A percentile compares a stretch with the other conserved stretches of the same genome.
Evolutionary conservation across 768 basidiomycete genomes (phyloP).

Genomic region (Podaxis sp.): DNA sequence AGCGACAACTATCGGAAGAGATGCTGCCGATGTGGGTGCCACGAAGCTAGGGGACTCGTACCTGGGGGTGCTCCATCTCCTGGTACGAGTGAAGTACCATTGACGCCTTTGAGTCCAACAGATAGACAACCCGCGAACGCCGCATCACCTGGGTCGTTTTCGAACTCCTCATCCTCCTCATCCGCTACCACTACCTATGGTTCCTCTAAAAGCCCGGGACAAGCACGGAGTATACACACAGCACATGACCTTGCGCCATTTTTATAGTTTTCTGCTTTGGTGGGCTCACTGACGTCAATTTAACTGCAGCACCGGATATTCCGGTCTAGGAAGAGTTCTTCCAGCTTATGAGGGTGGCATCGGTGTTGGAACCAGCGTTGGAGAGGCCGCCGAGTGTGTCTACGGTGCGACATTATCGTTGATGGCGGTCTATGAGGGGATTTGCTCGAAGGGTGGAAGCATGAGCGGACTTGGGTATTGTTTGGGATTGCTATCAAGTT

Average conservation of each 20-base stretch:
- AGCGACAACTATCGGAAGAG: constrained; percentile 60
- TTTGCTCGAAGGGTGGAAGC: constrained; percentile 66
- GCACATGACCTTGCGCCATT: constrained; percentile 64
- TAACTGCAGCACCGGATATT: constrained; percentile 54
- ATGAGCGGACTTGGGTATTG: constrained; percentile 66
- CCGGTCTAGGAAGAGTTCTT: constrained; percentile 53
- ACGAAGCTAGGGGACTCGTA: constrained; percentile 33
- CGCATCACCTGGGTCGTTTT: constrained; percentile 13
- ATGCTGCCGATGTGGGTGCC: constrained; percentile 66
- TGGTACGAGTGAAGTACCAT: constrained; percentile 9
- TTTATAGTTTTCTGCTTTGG: constrained; percentile 66
- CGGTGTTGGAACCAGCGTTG: constrained; percentile 66
- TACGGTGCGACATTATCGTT: constrained; percentile 63
- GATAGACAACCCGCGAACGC: constrained; percentile 3
- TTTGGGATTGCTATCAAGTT: constrained; percentile 67
- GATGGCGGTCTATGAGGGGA: constrained; percentile 71
- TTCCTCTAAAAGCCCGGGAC: not conserved
- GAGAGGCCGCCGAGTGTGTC: constrained; percentile 71
- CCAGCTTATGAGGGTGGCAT: constrained; percentile 60
- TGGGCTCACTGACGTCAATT: constrained; percentile 51
- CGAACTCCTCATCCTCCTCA: constrained; percentile 9
- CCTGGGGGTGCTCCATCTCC: constrained; percentile 21
- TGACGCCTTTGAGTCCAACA: constrained; percentile 6
- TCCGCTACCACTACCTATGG: constrained; percentile 3
- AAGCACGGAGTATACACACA: constrained; percentile 1